Conservation (phyloP, 257 asterid species). For the Nicotiana knightiana region DNA sequence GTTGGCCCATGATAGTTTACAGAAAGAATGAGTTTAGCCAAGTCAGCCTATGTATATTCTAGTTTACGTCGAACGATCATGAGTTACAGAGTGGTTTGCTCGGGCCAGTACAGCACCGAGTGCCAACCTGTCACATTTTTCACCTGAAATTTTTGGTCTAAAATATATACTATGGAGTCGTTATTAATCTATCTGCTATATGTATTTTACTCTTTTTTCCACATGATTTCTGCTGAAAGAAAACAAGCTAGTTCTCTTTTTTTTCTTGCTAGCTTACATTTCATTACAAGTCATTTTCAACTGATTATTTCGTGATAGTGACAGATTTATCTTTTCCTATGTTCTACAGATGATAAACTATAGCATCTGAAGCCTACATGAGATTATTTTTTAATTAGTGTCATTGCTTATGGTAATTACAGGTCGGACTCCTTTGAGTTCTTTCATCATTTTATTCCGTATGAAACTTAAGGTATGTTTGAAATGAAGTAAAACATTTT, state of each 20-base stretch:
- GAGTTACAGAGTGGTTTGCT: too few relatives aligned
- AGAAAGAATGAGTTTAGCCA: too few relatives aligned
- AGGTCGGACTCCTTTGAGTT: conserved; percentile 31
- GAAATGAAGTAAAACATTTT: too few relatives aligned
- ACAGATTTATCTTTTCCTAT: conserved; percentile 12
- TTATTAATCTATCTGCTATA: conserved; percentile 23
- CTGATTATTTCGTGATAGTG: conserved; percentile 7
- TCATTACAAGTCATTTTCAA: conserved; percentile 29
- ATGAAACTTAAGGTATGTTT: neutral
- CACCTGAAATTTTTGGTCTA: conserved; percentile 40
- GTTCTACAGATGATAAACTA: conserved; percentile 26
- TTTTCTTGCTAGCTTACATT: conserved; percentile 24
- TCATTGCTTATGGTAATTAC: conserved; percentile 58
- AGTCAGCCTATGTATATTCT: too few relatives aligned
- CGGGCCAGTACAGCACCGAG: too few relatives aligned
- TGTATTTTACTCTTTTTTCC: conserved; percentile 30
- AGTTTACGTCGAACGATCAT: too few relatives aligned
- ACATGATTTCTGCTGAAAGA: conserved; percentile 51
- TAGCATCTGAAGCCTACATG: conserved; percentile 10
- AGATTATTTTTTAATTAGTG: conserved; percentile 17
- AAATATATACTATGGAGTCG: conserved; percentile 15
- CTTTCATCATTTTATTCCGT: neutral
- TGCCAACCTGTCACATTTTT: conserved; percentile 42
- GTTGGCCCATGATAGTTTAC: too few relatives aligned
- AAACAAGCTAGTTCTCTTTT: conserved; percentile 29